These are phyloP conservation scores for Fusarium sp. DNA, from an alignment of 2,329 filamentous ascomycete genomes.

Conservation along the genomic window DNA sequence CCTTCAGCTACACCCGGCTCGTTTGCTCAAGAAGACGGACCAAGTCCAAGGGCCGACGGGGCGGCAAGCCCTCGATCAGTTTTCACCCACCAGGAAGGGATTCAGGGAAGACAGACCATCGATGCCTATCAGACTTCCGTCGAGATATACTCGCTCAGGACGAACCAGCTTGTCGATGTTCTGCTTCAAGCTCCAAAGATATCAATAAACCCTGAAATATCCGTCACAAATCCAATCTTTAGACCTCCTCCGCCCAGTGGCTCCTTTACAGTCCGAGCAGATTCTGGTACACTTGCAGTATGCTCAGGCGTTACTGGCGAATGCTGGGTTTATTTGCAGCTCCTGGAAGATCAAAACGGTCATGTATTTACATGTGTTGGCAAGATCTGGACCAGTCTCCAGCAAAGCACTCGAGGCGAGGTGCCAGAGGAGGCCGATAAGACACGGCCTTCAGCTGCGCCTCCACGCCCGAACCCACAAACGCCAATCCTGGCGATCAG, in stretches of 20 bases:
- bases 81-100: constrained; percentile 54
- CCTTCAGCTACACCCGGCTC: constrained; percentile 56
- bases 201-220: constrained; percentile 65
- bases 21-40: constrained; percentile 53
- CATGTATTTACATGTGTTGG: constrained; percentile 75
- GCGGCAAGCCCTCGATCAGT: constrained; percentile 58
- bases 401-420: constrained; percentile 67
- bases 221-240: constrained; percentile 73
- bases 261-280: constrained; percentile 79
- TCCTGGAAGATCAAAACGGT: constrained; percentile 57
- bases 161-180: constrained; percentile 77
- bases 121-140: constrained; percentile 86
- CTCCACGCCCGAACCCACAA: constrained; percentile 61
- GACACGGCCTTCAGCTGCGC: constrained; percentile 51
- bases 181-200: constrained; percentile 78
- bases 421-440: constrained; percentile 61
- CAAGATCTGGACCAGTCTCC: constrained; percentile 92
- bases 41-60: constrained; percentile 58
- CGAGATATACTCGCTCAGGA: constrained; percentile 87
- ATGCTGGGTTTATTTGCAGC: constrained; percentile 79
- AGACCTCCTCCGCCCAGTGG: constrained; percentile 77
- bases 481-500: constrained; percentile 77
- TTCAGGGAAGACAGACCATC: constrained; percentile 56
- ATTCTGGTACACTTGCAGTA: constrained; percentile 77
- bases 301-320: constrained; percentile 88